phyloP scores from a whole-genome alignment of 139 green algal genomes.

The Volvox reticuliferus region DNA sequence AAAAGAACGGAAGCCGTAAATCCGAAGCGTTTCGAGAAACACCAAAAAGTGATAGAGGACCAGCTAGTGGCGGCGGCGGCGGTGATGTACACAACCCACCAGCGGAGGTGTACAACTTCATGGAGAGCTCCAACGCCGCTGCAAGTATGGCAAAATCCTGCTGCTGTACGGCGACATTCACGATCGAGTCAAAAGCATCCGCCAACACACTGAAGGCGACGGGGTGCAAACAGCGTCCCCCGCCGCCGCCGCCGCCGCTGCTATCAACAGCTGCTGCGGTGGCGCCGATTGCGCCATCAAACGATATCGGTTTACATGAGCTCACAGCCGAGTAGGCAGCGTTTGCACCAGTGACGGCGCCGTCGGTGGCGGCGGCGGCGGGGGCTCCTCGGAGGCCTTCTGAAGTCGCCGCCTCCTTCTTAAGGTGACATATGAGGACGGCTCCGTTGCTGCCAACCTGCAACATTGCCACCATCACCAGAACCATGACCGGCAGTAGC shows the following conservation, averaged over 20 bases:
- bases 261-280: neutral
- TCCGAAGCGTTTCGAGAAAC: too few species aligned
- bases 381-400: neutral
- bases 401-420: slow-evolving; percentile 36
- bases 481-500: neutral
- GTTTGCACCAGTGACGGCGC: neutral
- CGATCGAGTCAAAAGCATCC: slow-evolving; percentile 19
- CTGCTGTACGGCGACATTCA: neutral
- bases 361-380: neutral
- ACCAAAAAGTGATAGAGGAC: too few species aligned
- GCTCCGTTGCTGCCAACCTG: slow-evolving; percentile 57
- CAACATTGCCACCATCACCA: neutral
- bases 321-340: neutral
- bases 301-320: neutral
- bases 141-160: slow-evolving; percentile 17
- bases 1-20: too few species aligned
- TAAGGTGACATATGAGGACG: slow-evolving; percentile 51
- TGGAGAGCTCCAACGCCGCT: slow-evolving; percentile 32
- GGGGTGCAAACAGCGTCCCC: neutral
- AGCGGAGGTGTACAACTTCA: neutral
- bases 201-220: slow-evolving; percentile 23
- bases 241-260: neutral
- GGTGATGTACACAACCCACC: too few species aligned
- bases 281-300: neutral
- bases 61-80: too few species aligned